A percentile compares a stretch with the other conserved stretches of the same genome.
These are phyloP conservation scores for Ploettnerulaceae sp. DNA, from an alignment of 2,329 filamentous ascomycete genomes.

Conservation along the genomic window DNA sequence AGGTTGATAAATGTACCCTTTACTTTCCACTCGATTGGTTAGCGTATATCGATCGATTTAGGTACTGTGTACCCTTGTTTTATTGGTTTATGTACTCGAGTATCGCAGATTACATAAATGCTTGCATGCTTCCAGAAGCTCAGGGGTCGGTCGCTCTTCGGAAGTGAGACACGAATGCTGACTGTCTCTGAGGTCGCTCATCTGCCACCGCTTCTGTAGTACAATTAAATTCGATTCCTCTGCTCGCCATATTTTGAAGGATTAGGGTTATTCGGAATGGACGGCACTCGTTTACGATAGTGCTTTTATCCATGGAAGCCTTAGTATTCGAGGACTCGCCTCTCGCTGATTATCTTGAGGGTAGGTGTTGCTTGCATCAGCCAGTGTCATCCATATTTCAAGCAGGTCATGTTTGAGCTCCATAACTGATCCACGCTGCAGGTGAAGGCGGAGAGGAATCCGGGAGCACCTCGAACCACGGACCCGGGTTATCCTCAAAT, in stretches of 20 bases:
- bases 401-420: conserved; percentile 4
- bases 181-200: too few relatives aligned
- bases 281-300: conserved; percentile 15
- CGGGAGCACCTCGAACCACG: conserved; percentile 27
- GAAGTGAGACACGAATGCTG: too few relatives aligned
- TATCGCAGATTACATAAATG: too few relatives aligned
- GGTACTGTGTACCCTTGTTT: too few relatives aligned
- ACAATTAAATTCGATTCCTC: too few relatives aligned
- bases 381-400: not conserved
- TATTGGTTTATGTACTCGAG: too few relatives aligned
- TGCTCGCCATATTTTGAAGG: not conserved
- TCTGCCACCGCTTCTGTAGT: too few relatives aligned
- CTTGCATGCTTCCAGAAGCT: too few relatives aligned
- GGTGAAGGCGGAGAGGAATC: conserved; percentile 42
- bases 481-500: conserved; percentile 19
- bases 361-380: conserved; percentile 40
- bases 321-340: conserved; percentile 83
- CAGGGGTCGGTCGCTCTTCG: too few relatives aligned
- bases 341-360: conserved; percentile 84
- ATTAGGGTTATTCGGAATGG: conserved; percentile 21
- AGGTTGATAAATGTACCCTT: too few relatives aligned
- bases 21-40: too few relatives aligned
- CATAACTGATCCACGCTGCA: conserved; percentile 23
- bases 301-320: conserved; percentile 64
- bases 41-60: too few relatives aligned